Evolutionary conservation across 331 rosid species (phyloP), one percentile per base, ranked within the genome.

Genomic region (Dryas integrifolia): DNA sequence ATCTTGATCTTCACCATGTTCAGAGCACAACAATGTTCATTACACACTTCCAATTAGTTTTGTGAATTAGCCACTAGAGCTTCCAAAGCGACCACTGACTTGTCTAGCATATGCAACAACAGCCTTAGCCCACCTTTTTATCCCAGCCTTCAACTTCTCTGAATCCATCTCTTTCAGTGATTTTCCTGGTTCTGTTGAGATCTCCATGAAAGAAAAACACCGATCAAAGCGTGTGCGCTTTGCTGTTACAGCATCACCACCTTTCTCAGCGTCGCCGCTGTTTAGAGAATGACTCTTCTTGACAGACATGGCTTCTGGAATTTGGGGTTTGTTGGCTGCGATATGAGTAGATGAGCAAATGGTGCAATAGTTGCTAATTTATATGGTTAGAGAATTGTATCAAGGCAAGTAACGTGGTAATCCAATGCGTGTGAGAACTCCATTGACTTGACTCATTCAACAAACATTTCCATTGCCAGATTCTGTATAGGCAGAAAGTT

Each of bases 101-200:
- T 90, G 96, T 14, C 96, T 87, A 15, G 96, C 99, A 68, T 89
- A 95, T 5, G 89, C 79, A 52, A 86, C 97, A 12, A 95, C 97
- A 40, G 89, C 93, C 82, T 92, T 95, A 9, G 99, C 99, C 99
- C 99, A 95, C 58, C 81, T 94, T 76, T 35, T 84, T 83, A 94
- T 91, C 59, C 86, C 90, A 71, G 70, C 40, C 82, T 91, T 91
- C 90, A 91, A 58, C 86, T 88, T 89, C 77, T 63, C 74, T 4
- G 96, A 84, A 84, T 95, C 93, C 96, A 88, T 89, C 10, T 91
- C 90, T 62, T 86, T 79, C 40, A 95, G 76, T 43, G 86, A 46
- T 83, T 89, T 92, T 72, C 96, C 96, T 2, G 75, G 80, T 61
- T 92, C 98, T 77, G 87, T 13, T 4, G 88, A 16, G 51, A 95